Base-by-base conservation (phyloP, 345 rosid species). In the Euphorbia pulcherrima region DNA sequence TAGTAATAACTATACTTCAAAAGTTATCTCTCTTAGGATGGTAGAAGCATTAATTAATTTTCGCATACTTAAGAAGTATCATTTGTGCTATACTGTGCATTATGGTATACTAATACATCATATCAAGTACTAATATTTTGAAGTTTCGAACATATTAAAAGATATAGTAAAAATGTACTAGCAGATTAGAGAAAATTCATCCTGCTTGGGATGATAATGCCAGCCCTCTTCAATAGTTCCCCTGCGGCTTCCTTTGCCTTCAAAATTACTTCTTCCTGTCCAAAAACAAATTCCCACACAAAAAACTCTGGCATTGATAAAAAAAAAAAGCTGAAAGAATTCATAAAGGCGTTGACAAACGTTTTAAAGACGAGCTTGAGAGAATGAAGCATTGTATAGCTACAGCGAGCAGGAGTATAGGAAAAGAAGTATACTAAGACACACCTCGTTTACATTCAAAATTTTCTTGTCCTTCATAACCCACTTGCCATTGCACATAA, bases 401-500 rank as follows among this genome's bases (percentile, higher is more conserved):
- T 8, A 14, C 1, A 48, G 3, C 48, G 13, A 26, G 24, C 11
- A n/a, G 17, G 18, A 17, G 12, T 17, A 54, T 18, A 16, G 27
- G 47, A 37, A 17, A 21, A 60, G 18, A 16, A 35, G 35, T 35
- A 13, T 28, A 21, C 7, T 7, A 29, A 6, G 56, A 26, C 23
- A 39, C 77, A 84, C 88, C 90, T 86, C 90, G 50, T 84, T 67
- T 27, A 88, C 83, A 40, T 79, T 83, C 74, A 82, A 60, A 39
- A 86, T 84, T 68, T 73, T 83, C 83, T 80, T 81, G 46, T 83
- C 84, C 81, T 79, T 84, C 94, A 86, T 84, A 64, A 86, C 79
- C 94, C 94, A 86, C 79, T 64, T 71, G 70, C 94, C 89, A 11
- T 88, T 86, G 85, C 94, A 88, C 85, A 88, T 84, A 28, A 86